Percentiles rank a stretch among this genome's conserved stretches.
phyloP scores from a whole-genome alignment of 1,139 yeast species.

The Kurtzmaniella quercitrusa region DNA sequence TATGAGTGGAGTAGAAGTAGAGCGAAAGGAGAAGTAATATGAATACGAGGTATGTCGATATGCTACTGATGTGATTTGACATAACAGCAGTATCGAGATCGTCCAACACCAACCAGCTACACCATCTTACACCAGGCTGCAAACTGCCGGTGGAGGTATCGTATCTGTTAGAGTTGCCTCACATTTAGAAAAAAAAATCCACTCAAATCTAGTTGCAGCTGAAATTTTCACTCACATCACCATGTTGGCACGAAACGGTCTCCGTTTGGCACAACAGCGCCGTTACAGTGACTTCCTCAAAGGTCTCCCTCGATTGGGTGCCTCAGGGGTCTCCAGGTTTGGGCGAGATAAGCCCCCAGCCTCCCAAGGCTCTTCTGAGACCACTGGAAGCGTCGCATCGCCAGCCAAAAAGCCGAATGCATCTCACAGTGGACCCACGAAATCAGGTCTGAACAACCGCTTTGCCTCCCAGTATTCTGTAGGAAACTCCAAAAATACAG shows the following conservation, averaged over 20 bases:
- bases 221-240: neutral
- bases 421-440: neutral
- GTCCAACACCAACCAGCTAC: too few relatives aligned
- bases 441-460: neutral
- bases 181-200: too few relatives aligned
- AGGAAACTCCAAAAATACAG: neutral
- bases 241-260: conserved; percentile 1
- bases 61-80: too few relatives aligned
- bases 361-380: neutral
- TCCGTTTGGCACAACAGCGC: conserved; percentile 4
- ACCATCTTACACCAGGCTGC: too few relatives aligned
- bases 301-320: conserved; percentile 20
- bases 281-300: conserved; percentile 19
- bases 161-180: too few relatives aligned
- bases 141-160: too few relatives aligned
- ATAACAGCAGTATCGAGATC: too few relatives aligned
- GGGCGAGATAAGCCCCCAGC: conserved; percentile 8
- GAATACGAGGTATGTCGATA: too few relatives aligned
- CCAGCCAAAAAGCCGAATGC: neutral
- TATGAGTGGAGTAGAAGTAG: too few relatives aligned
- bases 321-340: conserved; percentile 17
- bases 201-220: conserved; percentile 3
- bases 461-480: neutral
- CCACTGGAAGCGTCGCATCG: neutral
- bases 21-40: too few relatives aligned